Base-by-base conservation (phyloP, 2,329 filamentous ascomycete genomes). In the Neurospora sp. region DNA sequence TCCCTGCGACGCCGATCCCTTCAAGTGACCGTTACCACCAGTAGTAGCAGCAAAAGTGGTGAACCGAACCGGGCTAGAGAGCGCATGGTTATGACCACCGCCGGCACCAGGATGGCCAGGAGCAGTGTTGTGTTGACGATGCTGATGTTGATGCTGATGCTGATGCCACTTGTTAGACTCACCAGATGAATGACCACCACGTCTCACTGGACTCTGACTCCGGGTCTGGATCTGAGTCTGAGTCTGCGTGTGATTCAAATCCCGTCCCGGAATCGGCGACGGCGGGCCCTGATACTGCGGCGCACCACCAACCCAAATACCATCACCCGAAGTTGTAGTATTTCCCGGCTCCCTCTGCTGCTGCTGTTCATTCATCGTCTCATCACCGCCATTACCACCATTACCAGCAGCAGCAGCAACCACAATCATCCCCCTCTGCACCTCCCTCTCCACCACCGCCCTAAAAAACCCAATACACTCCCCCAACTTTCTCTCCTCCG, bases 391-490 rank as follows among this genome's bases (percentile, higher is more conserved):
- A 8, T n/a, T 41, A 8, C 40, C 40, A 2, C 6, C 15, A 37
- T 52, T 52, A 23, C 67, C 28, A 38, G 28, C 39, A 28, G 28
- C 28, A 46, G n/a, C 37, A 52, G 19, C 46, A 15, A 15, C 46
- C 17, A 62, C 33, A 12, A 52, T 8, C 41, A 36, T n/a, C 67
- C 40, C 43, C 41, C 8, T 68, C 17, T 57, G 36, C 19, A 68
- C 38, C 11, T 28, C 43, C 19, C 15, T 69, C 38, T 43, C 28
- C 23, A 87, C 76, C 67, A 84, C 82, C 15, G 82, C 79, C 74
- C 83, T 84, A 80, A 87, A 88, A 74, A 88, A 88, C 43, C 82
- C 81, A 1, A 83, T 80, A 67, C 86, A 81, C 75, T 87, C 83
- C 1, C 81, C 81, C 6, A 88, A 77, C 52, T 83, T 80, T 46